Conservation (phyloP, 306 rosid genomes). For the Vicia villosa region DNA sequence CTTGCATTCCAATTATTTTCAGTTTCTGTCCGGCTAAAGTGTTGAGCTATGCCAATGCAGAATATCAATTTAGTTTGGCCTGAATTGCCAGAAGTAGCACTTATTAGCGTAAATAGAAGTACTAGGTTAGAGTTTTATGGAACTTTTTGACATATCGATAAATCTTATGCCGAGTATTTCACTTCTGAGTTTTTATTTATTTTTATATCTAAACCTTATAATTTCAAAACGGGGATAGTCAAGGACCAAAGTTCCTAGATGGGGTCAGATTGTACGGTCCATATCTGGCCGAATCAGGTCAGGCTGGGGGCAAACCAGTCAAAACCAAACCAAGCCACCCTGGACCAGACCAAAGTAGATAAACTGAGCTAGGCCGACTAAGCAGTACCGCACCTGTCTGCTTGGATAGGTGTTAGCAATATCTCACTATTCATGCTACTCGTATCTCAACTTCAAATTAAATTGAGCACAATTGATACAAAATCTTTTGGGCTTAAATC, state of each 20-base stretch:
- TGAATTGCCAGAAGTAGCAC: neutral
- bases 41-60: neutral
- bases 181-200: neutral
- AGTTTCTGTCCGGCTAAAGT: slow-evolving; percentile 2
- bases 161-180: neutral
- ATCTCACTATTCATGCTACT: neutral
- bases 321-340: neutral
- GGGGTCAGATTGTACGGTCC: neutral
- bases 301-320: neutral
- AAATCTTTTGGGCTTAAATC: neutral
- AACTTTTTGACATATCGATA: neutral
- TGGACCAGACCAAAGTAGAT: neutral
- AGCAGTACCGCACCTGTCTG: neutral
- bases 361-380: neutral
- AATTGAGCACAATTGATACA: neutral
- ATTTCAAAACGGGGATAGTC: neutral
- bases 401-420: neutral
- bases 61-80: slow-evolving; percentile 7
- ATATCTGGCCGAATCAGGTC: neutral
- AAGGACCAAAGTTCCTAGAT: neutral
- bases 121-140: neutral
- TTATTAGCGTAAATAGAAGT: neutral
- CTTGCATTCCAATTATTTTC: slow-evolving; percentile 17
- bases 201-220: neutral
- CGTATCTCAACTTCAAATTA: neutral